Base-by-base conservation (phyloP, 805 yeast genomes). In the Metschnikowia arizonensis region DNA sequence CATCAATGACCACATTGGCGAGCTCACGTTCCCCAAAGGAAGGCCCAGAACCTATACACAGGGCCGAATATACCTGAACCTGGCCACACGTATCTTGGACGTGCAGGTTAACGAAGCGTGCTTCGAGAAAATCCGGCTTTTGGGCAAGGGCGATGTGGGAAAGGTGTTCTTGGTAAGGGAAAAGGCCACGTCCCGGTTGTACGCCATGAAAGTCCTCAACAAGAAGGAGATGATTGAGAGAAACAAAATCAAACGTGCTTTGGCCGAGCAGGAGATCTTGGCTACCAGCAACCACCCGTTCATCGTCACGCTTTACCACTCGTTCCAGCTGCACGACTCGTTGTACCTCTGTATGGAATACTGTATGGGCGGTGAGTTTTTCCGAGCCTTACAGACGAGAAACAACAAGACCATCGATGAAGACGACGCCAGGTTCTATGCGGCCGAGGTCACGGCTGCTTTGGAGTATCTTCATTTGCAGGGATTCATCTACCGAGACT, bases 301-400 rank as follows among this genome's bases (percentile, higher is more conserved):
- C 60, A 95, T 93, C 54, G 98, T 93, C 25, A 88, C 99, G 0
- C 72, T 93, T 21, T 91, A 93, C 60, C 99, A 93, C 64, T 89
- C 85, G 0, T 93, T 93, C 69, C 99, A 93, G 66, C 85, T 96
- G 3, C 93, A 88, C 48, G 97, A 90, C 56, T 82, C 86, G 59
- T 66, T 93, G 9, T 93, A 89, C 56, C 76, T 93, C 33, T 93
- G 99, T 66, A 91, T 95, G 96, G 99, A 93, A 63, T 93, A 91
- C 59, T 93, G 99, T 61, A 88, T 93, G 89, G 99, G 99, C 25
- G 99, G 99, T 37, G 99, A 95, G 66, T 93, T 93, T 59, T 93
- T 93, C 72, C 73, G 98, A 48, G 99, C 98, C 0, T 68, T 93
- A 44, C 99, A 93, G 65, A 89, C 97, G 0, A 75, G 97, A 49